Conservation (phyloP, 2,329 filamentous ascomycete genomes). For the Cadophora gregata region DNA sequence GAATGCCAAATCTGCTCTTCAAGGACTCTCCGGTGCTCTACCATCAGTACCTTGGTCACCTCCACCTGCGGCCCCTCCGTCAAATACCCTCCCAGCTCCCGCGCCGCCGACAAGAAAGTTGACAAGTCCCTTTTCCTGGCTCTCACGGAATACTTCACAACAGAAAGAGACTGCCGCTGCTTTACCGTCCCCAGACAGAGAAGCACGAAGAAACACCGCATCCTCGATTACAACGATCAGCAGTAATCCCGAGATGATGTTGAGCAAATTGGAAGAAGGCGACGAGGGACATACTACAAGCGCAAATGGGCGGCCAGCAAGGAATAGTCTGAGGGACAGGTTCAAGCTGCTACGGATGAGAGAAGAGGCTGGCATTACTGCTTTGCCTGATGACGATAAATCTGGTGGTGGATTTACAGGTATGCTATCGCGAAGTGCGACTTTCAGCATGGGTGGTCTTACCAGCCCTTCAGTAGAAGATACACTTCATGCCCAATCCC, state of each 20-base stretch:
- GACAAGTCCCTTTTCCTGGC: constrained; percentile 86
- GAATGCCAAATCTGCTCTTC: constrained; percentile 51
- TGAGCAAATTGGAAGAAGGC: constrained; percentile 79
- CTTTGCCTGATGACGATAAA: constrained; percentile 56
- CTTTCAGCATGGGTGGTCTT: constrained; percentile 49
- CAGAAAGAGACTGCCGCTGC: constrained; percentile 62
- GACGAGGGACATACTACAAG: constrained; percentile 64
- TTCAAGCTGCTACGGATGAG: constrained; percentile 80
- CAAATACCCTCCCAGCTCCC: constrained; percentile 36
- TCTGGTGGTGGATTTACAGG: constrained; percentile 47
- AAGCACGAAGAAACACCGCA: constrained; percentile 72
- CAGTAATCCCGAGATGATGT: constrained; percentile 82
- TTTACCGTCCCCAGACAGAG: constrained; percentile 42
- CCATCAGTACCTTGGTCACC: constrained; percentile 77
- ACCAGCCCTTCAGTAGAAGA: constrained; percentile 50
- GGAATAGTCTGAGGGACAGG: constrained; percentile 75
- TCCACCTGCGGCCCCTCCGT: constrained; percentile 47
- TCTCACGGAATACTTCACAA: constrained; percentile 71
- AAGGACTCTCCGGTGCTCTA: constrained; percentile 74
- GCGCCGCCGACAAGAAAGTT: constrained; percentile 66
- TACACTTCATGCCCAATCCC: constrained; percentile 50
- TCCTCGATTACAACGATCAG: constrained; percentile 79
- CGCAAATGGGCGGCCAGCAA: constrained; percentile 53
- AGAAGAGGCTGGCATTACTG: constrained; percentile 68
- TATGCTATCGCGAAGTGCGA: constrained; percentile 49